Evolutionary conservation across 2,329 filamentous ascomycete genomes (phyloP).

Genomic region (Fusarium pseudocircinatum): DNA sequence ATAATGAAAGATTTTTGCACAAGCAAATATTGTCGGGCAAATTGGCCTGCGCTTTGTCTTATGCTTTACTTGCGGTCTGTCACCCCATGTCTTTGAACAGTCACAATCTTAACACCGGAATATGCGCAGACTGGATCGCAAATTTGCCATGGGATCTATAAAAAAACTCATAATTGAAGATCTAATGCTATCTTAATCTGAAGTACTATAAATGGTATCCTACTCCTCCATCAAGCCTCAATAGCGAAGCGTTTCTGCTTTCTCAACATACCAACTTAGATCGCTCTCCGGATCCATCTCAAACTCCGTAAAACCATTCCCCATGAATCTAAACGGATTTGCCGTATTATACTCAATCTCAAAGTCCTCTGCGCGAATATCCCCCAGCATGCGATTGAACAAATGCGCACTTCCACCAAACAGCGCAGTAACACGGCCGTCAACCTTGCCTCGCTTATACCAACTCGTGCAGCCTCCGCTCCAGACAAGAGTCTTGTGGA

Average conservation of each 20-base stretch:
- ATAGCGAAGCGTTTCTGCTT: constrained; percentile 21
- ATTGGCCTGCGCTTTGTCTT: neutral
- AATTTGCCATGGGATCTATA: neutral
- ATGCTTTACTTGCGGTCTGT: neutral
- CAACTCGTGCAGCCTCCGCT: constrained; percentile 35
- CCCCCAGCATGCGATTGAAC: constrained; percentile 34
- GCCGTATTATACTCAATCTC: constrained; percentile 32
- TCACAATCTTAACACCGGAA: rapidly evolving
- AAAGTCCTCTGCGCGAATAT: constrained; percentile 36
- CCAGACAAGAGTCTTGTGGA: constrained; percentile 39
- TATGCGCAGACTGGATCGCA: neutral
- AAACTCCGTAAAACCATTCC: constrained; percentile 35
- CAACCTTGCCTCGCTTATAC: constrained; percentile 31
- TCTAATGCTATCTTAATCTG: neutral
- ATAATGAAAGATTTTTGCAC: neutral
- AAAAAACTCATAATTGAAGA: neutral
- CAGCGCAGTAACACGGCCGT: constrained; percentile 32
- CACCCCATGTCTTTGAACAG: too few relatives aligned
- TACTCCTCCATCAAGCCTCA: neutral
- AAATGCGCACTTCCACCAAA: constrained; percentile 38
- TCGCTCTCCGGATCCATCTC: constrained; percentile 38
- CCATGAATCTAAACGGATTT: constrained; percentile 38
- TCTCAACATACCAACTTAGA: constrained; percentile 37
- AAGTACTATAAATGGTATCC: neutral
- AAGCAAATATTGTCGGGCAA: neutral